Base-by-base conservation (phyloP, 352 stramenopile genomes). In the Globisporangium perplexum region DNA sequence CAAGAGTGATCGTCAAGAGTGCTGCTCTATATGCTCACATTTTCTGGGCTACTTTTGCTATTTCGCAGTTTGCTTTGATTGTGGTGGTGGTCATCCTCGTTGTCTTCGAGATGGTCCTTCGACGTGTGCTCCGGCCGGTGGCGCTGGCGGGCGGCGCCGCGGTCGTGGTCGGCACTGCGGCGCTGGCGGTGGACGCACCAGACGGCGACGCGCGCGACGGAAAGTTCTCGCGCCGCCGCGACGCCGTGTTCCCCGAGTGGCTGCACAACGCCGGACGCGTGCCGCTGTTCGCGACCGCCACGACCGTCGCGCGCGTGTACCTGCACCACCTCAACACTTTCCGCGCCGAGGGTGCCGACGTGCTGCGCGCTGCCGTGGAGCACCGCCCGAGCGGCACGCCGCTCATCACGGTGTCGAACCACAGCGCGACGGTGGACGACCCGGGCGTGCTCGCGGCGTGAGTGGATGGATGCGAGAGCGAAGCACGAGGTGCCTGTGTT, bases 401-500 rank as follows among this genome's bases (percentile, higher is more conserved):
- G 28, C 53, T 93, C 53, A 88, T 93, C 59, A 93, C 83, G 30
- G 81, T 93, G 42, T 90, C 77, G 30, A 93, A 93, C 59, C 83
- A 93, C 71, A 85, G 80, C 49, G 78, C 83, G 11, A 93, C 81
- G 6, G 78, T 93, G 28, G 83, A 93, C 59, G 83, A 93, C 50
- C 83, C 83, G 0, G 79, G 62, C 22, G 57, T 90, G 2, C 66
- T 93, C 46, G 78, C 78, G 7, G 72, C 68, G 79, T 90, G 73
- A 48, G 75, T 69, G 8, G 12, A n/a, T 28, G 24, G 38, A 1
- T 26, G 15, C 2, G 39, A 7, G 14, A 18, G 39, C 14, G n/a
- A 18, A n/a, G n/a, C n/a, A 20, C 8, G 12, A 39, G 33, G 11
- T 18, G 14, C 8, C 15, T 11, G 12, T 0, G 14, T 12, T 39